Base-by-base conservation (phyloP, 768 basidiomycete species). In the Psilocybe sp. region DNA sequence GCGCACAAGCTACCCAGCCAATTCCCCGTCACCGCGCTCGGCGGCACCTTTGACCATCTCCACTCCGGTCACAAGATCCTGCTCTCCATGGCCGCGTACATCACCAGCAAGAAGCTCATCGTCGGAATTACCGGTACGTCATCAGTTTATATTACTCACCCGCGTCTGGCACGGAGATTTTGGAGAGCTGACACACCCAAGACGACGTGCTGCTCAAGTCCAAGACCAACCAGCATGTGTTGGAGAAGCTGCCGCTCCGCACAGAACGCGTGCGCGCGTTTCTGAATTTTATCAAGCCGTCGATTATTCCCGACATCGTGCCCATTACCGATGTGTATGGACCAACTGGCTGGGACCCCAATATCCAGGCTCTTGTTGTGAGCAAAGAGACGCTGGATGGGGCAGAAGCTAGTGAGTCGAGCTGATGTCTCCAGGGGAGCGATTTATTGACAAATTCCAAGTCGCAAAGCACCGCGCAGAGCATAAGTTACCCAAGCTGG, bases 21-120 rank as follows among this genome's bases (percentile, higher is more conserved):
- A 52, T 75, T 73, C 62, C 87, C 86, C 11, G 89, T 92, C 45
- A 81, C 87, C n/a, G 88, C 84, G 0, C 76, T 98, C 7, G 96
- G 97, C 5, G 97, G 97, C 0, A 98, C 97, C 0, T 98, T 98
- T 67, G 97, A 99, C 69, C 97, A 98, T 65, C 80, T 99, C 13
- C 97, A 99, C 63, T 83, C 93, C 3, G 97, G 96, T 0, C 97
- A 99, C 72, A 97, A 97, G 69, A 95, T 99, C 52, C 80, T 99
- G 23, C 79, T 99, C 10, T 90, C 92, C 61, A 92, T 97, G 84
- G 87, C 82, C 11, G 84, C 90, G 1, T 93, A 87, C 79, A 84
- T 98, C 49, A 76, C 94, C 0, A 64, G 69, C 39, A 66, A 76
- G 54, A 94, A 93, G 66, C 70, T 98, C 60, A 91, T 98, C 53